phyloP scores from a whole-genome alignment of 73 alveolate genomes.

The Paraurostyla sp. region DNA sequence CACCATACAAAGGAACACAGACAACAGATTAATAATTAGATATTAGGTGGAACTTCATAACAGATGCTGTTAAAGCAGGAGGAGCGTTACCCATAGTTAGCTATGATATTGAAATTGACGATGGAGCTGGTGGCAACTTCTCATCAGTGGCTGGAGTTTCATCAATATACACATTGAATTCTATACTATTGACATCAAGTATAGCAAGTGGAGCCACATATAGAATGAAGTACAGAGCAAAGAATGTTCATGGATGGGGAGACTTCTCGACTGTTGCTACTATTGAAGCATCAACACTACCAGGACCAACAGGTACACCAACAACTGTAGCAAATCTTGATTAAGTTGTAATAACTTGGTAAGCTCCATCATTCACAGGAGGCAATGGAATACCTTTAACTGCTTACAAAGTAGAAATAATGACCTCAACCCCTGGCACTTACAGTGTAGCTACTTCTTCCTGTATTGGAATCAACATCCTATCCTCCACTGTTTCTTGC shows the following conservation, averaged over 20 bases:
- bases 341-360: constrained; percentile 13
- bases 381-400: constrained; percentile 39
- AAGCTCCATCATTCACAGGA: constrained; percentile 37
- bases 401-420: not conserved
- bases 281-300: constrained; percentile 59
- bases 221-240: constrained; percentile 63
- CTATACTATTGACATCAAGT: not conserved
- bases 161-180: not conserved
- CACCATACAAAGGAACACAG: not conserved
- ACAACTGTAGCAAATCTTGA: not conserved
- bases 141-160: constrained; percentile 42
- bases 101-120: constrained; percentile 57
- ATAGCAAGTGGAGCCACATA: constrained; percentile 53
- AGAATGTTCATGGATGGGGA: constrained; percentile 63
- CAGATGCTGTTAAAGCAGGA: not conserved
- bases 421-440: not conserved
- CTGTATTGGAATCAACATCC: not conserved
- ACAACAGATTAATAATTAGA: constrained; percentile 33
- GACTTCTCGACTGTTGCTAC: constrained; percentile 40
- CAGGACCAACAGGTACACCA: constrained; percentile 46
- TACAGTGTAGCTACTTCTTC: not conserved
- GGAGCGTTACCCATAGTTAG: constrained; percentile 42
- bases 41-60: constrained; percentile 18
- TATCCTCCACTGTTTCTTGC: constrained; percentile 6
- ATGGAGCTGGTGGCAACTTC: constrained; percentile 59